These are phyloP conservation scores for Narthecium ossifragum DNA, from an alignment of 106 monocot genomes.

Conservation along the genomic window DNA sequence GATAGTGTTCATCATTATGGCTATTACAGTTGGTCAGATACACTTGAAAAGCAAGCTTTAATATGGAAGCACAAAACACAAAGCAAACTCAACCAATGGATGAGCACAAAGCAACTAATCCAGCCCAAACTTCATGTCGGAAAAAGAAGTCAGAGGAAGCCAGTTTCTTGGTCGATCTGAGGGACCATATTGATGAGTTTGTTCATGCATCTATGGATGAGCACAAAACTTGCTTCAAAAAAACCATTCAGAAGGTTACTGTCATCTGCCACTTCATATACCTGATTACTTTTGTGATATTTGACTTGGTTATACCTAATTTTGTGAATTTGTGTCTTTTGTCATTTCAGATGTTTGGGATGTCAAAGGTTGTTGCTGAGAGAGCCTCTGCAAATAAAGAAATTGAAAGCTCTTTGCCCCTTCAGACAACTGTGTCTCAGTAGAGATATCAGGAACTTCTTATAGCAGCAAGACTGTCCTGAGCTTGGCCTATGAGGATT, in stretches of 20 bases:
- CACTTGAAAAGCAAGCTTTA: too few species aligned
- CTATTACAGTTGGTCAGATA: too few species aligned
- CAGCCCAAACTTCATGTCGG: conserved; percentile 35
- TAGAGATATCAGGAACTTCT: too few species aligned
- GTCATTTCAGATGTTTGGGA: conserved; percentile 50
- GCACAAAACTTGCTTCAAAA: conserved; percentile 43
- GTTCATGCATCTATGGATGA: conserved; percentile 47
- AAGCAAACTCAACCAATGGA: not conserved
- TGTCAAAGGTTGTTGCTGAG: conserved; percentile 45
- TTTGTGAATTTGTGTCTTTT: not conserved
- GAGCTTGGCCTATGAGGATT: too few species aligned
- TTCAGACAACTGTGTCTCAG: conserved; percentile 37
- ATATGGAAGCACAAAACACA: conserved; percentile 19
- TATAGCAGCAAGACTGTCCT: too few species aligned
- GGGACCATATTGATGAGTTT: conserved; percentile 42
- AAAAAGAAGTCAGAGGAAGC: conserved; percentile 50
- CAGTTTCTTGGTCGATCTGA: conserved; percentile 34
- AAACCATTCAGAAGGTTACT: conserved; percentile 29
- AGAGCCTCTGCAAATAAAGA: conserved; percentile 11
- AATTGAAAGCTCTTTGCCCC: conserved; percentile 41
- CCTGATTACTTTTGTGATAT: not conserved
- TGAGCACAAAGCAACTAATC: conserved; percentile 18
- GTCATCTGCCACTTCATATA: not conserved
- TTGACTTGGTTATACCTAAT: not conserved
- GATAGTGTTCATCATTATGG: too few species aligned